These are phyloP conservation scores for Linnemannia zychae DNA, from an alignment of 192 early-diverging fungal genomes.

Conservation along the genomic window DNA sequence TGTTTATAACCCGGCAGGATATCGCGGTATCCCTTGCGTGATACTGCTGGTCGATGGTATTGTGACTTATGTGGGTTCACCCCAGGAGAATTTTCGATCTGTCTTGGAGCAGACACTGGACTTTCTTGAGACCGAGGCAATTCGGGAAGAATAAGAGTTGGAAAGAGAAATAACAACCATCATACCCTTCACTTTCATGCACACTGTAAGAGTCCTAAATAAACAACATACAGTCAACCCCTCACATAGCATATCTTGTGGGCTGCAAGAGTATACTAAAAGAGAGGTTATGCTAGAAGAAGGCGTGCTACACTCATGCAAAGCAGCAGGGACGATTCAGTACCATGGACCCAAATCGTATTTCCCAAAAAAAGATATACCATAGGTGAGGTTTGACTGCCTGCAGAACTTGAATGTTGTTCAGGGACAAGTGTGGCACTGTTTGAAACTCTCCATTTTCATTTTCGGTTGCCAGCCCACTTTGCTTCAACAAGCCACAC, in stretches of 20 bases:
- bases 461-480: neutral
- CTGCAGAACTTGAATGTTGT: neutral
- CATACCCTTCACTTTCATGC: too few relatives aligned
- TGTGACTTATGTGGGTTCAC: conserved; percentile 42
- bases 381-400: too few relatives aligned
- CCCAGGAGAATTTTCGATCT: conserved; percentile 32
- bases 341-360: too few relatives aligned
- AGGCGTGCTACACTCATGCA: too few relatives aligned
- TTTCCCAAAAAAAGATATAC: too few relatives aligned
- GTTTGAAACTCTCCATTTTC: neutral
- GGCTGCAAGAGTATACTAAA: too few relatives aligned
- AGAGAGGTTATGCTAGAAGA: too few relatives aligned
- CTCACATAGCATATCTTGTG: too few relatives aligned
- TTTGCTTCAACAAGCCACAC: neutral
- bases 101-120: conserved; percentile 21
- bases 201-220: too few relatives aligned
- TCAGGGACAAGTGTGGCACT: neutral
- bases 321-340: too few relatives aligned
- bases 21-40: conserved; percentile 49
- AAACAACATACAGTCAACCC: too few relatives aligned
- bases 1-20: conserved; percentile 40
- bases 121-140: neutral
- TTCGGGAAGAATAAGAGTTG: conserved; percentile 19
- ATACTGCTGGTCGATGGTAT: conserved; percentile 36
- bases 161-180: neutral